phyloP scores from a whole-genome alignment of 208 protist genomes.

The Acanthamoeba castellanii region DNA sequence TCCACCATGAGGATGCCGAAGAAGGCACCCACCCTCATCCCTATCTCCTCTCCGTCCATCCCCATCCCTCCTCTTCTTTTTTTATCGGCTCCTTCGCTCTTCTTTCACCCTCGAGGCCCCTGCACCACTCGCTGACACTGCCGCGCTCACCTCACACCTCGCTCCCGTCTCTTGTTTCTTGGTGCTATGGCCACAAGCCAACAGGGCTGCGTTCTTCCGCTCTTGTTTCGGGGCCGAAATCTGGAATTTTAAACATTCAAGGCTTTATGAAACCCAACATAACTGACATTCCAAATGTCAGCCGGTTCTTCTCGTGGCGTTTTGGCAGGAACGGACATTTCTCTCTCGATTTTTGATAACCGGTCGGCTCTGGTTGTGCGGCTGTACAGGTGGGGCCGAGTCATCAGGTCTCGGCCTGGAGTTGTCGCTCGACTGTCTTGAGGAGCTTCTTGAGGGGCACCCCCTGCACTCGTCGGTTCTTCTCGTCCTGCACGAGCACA shows the following conservation, averaged over 20 bases:
- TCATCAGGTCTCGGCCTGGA: neutral
- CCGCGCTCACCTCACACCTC: neutral
- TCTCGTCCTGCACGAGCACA: conserved; percentile 21
- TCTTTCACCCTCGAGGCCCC: too few species aligned
- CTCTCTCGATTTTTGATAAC: too few species aligned
- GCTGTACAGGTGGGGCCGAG: neutral
- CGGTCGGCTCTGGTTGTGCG: neutral
- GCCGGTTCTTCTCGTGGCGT: too few species aligned
- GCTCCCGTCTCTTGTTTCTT: too few species aligned
- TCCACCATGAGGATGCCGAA: conserved; percentile 52
- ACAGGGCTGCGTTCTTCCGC: neutral
- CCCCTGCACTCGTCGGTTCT: conserved; percentile 43
- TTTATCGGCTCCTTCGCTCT: neutral
- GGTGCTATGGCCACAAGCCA: neutral
- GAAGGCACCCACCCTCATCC: conserved; percentile 19
- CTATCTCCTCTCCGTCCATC: conserved; percentile 48
- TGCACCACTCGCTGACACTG: too few species aligned
- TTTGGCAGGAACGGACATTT: too few species aligned
- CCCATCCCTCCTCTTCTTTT: conserved; percentile 11
- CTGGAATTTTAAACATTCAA: too few species aligned
- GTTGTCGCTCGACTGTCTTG: conserved; percentile 1
- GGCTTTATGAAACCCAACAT: neutral
- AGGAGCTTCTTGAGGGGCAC: conserved; percentile 46
- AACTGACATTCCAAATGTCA: neutral
- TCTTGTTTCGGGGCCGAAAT: too few species aligned